Percentiles rank a stretch among this genome's conserved stretches.
These are phyloP conservation scores for Termitomyces sp. DNA, from an alignment of 768 basidiomycete species.

Conservation along the genomic window DNA sequence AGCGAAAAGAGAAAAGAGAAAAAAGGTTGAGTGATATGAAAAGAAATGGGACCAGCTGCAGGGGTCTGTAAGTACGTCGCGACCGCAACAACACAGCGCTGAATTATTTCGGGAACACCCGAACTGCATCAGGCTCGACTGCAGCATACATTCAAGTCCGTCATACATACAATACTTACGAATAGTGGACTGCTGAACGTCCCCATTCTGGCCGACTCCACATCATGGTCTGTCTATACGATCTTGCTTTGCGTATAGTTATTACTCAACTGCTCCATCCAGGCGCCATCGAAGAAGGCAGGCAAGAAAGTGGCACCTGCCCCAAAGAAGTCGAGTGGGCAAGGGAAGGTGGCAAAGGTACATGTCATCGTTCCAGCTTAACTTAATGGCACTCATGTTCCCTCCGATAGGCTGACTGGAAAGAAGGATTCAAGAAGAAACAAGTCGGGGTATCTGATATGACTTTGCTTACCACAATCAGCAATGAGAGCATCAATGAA, in stretches of 20 bases:
- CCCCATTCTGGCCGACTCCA: conserved; percentile 1
- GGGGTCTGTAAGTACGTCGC: background rate
- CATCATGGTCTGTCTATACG: conserved; percentile 17
- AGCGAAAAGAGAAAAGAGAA: background rate
- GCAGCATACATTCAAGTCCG: background rate
- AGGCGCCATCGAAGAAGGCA: conserved; percentile 90
- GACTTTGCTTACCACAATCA: conserved; percentile 95
- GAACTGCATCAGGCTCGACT: background rate
- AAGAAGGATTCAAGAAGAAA: conserved; percentile 99
- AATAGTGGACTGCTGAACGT: background rate
- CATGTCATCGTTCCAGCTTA: conserved; percentile 6
- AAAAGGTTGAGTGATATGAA: background rate
- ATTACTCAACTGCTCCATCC: conserved; percentile 7
- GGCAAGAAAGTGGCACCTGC: conserved; percentile 75
- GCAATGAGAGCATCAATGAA: conserved; percentile 96
- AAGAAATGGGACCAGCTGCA: background rate
- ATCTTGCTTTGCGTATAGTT: background rate
- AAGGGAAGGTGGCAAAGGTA: conserved; percentile 78
- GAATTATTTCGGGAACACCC: conserved; percentile 1
- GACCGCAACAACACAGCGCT: background rate
- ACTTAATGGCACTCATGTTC: conserved; percentile 11
- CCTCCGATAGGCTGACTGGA: conserved; percentile 89
- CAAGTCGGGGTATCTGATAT: conserved; percentile 98
- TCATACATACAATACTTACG: background rate
- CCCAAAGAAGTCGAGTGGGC: conserved; percentile 60